Evolutionary conservation across 2,329 filamentous ascomycete genomes (phyloP), one percentile per base, ranked within the genome.

Genomic region (Aspergillus brasiliensis): DNA sequence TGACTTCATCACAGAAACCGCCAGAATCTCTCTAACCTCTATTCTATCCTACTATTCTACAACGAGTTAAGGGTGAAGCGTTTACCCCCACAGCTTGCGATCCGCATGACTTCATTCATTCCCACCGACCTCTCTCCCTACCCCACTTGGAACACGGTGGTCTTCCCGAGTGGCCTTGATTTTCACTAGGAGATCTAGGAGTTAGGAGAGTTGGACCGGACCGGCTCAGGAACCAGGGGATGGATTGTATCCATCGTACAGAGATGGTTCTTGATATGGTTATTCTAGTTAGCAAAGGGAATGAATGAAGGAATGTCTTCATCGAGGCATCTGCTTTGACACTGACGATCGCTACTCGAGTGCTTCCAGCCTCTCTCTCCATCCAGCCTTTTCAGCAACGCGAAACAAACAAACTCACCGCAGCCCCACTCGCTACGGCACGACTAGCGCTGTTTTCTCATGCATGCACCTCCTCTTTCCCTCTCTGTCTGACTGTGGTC

Each of bases 81-180:
- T 11, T 5, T 23, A 28, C 23, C 23, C 21, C 13, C 52, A 55
- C 38, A 55, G 25, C 17, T 19, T 48, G n/a, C 44, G 42, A 46
- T 37, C 53, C 53, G 21, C 40, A 56, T 56, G 53, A 56, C 53
- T 56, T 56, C 53, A 55, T 51, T 46, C 37, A 44, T 44, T 17
- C 40, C 40, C 19, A n/a, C n/a, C n/a, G n/a, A n/a, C n/a, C n/a
- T n/a, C n/a, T 1, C 40, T 34, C 51, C 37, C 31, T 11, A 31
- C 28, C 28, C 28, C 31, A 34, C 31, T 34, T 34, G 10, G 10
- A 34, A 15, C 31, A n/a, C n/a, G n/a, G 31, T 34, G 31, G 31
- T 34, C 31, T 34, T 34, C 31, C 31, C 31, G 31, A 34, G 31
- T 34, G 31, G 44, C 44, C 23, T 48, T 44, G 40, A 21, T 21